Conservation (phyloP, 1,284 basidiomycete species). For the Moniliella sp. region DNA sequence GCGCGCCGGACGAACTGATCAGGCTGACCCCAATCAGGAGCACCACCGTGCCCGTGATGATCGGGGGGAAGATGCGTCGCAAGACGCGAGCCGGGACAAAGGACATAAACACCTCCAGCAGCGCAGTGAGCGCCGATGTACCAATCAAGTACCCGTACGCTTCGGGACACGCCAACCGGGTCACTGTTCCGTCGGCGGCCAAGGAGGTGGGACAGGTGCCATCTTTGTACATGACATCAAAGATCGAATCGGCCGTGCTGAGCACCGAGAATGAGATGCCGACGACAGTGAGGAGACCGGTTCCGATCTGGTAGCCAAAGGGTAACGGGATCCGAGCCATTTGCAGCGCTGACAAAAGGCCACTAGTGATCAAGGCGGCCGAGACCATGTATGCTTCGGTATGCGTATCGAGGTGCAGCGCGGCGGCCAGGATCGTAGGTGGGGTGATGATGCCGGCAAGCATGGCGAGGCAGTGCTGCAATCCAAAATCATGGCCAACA, state of each 20-base stretch:
- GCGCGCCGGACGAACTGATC: conserved; percentile 50
- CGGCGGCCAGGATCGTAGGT: conserved; percentile 45
- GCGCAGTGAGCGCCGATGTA: conserved; percentile 54
- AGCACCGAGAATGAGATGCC: conserved; percentile 64
- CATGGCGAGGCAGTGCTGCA: conserved; percentile 63
- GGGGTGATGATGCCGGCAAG: conserved; percentile 53
- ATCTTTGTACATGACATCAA: conserved; percentile 51
- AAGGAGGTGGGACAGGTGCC: conserved; percentile 48
- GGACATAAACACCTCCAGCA: conserved; percentile 56
- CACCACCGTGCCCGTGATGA: conserved; percentile 43
- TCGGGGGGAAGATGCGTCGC: conserved; percentile 54
- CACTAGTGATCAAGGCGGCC: conserved; percentile 48
- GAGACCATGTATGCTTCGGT: conserved; percentile 59
- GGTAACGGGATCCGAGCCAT: conserved; percentile 49
- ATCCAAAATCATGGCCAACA: conserved; percentile 17
- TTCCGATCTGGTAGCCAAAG: conserved; percentile 46
- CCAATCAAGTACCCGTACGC: conserved; percentile 40
- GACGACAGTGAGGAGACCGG: conserved; percentile 60
- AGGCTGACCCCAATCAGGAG: conserved; percentile 48
- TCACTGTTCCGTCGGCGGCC: conserved; percentile 43
- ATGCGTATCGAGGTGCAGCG: conserved; percentile 22
- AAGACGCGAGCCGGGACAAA: conserved; percentile 46
- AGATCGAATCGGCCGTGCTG: conserved; percentile 47
- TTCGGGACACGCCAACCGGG: conserved; percentile 42
- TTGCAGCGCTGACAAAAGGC: conserved; percentile 52